A percentile compares a stretch with the other conserved stretches of the same genome.
Conservation (phyloP, 2,329 filamentous ascomycete species). For the Aulographum hederae region DNA sequence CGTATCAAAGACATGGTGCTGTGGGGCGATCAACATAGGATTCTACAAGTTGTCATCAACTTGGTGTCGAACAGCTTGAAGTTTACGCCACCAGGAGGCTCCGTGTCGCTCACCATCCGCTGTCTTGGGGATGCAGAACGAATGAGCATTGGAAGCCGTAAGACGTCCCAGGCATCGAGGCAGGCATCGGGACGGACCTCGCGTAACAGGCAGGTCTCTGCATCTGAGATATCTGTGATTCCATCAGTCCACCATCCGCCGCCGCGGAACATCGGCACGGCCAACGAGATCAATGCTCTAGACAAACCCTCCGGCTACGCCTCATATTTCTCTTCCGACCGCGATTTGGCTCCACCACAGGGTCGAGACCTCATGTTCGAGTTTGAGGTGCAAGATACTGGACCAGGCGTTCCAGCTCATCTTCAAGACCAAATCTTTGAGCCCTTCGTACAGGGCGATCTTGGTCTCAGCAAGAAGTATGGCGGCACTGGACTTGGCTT, state of each 20-base stretch:
- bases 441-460: conserved; percentile 84
- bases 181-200: conserved; percentile 19
- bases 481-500: conserved; percentile 77
- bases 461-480: conserved; percentile 75
- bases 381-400: conserved; percentile 77
- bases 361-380: conserved; percentile 59
- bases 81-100: conserved; percentile 64
- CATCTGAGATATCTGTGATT: conserved; percentile 11
- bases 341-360: conserved; percentile 29
- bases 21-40: conserved; percentile 84
- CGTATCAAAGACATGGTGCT: conserved; percentile 70
- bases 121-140: conserved; percentile 44
- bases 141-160: conserved; percentile 21
- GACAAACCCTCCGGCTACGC: conserved; percentile 20
- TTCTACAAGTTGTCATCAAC: conserved; percentile 86
- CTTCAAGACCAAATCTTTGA: conserved; percentile 78
- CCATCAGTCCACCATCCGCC: too few species aligned
- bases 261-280: conserved; percentile 18
- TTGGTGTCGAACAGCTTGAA: conserved; percentile 83
- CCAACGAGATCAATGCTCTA: conserved; percentile 24
- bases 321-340: conserved; percentile 16
- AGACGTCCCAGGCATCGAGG: conserved; percentile 20
- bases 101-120: conserved; percentile 56
- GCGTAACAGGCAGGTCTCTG: conserved; percentile 11
- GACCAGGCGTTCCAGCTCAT: conserved; percentile 63